phyloP scores from a whole-genome alignment of 495 filamentous ascomycete species.

The Xylaria nigripes region DNA sequence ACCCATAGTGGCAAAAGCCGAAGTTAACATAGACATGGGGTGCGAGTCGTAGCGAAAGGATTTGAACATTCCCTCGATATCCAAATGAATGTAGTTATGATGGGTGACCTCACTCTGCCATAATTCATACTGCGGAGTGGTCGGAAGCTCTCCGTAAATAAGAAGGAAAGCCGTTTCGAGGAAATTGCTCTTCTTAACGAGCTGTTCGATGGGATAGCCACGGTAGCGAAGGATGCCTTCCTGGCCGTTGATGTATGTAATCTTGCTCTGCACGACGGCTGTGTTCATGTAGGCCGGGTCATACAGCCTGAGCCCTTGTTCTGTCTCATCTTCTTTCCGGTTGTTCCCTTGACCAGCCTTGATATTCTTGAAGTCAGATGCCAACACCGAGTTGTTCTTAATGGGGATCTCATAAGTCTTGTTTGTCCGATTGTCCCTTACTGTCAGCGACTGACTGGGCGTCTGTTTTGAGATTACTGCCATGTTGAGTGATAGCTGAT shows the following conservation, averaged over 20 bases:
- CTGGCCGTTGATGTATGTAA: constrained; percentile 45
- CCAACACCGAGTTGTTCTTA: constrained; percentile 39
- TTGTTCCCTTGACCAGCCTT: constrained; percentile 19
- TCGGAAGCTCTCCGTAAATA: constrained; percentile 36
- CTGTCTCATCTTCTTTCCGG: constrained; percentile 18
- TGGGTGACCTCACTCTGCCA: constrained; percentile 35
- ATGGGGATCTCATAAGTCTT: constrained; percentile 45
- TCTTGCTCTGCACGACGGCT: constrained; percentile 39
- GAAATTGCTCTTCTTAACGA: constrained; percentile 32
- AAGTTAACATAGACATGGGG: constrained; percentile 36
- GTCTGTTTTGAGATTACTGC: constrained; percentile 16
- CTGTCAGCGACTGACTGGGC: constrained; percentile 24
- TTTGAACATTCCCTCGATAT: constrained; percentile 27
- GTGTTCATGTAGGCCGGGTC: constrained; percentile 52
- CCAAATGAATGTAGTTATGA: constrained; percentile 29
- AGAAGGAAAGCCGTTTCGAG: constrained; percentile 36
- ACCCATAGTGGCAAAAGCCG: constrained; percentile 35
- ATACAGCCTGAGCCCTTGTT: constrained; percentile 39
- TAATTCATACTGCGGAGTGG: constrained; percentile 22
- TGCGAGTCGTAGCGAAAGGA: constrained; percentile 33
- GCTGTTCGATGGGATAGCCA: constrained; percentile 35
- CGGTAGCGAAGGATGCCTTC: constrained; percentile 35
- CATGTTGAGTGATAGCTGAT: background rate
- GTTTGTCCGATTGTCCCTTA: constrained; percentile 45
- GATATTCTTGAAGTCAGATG: constrained; percentile 42